Conservation (phyloP, 495 filamentous ascomycete genomes). For the Aspergillus kassunensis region DNA sequence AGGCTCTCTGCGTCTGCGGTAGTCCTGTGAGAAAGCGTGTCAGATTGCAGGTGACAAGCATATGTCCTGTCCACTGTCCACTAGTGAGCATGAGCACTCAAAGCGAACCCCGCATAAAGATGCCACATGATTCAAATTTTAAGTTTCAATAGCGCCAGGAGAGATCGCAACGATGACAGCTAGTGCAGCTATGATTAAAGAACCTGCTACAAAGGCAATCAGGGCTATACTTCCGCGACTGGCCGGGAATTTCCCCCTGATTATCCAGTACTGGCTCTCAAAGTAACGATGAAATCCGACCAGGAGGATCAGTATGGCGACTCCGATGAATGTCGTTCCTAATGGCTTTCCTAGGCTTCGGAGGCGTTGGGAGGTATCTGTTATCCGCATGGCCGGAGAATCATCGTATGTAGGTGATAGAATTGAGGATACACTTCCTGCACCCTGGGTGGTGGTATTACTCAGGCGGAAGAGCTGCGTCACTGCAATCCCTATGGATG, state of each 20-base stretch:
- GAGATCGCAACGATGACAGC: conserved; percentile 68
- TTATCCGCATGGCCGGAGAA: conserved; percentile 9
- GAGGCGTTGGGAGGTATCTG: conserved; percentile 41
- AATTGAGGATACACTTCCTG: conserved; percentile 17
- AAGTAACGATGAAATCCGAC: conserved; percentile 74
- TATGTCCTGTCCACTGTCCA: background rate
- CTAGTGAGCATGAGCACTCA: no score
- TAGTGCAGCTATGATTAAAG: conserved; percentile 67
- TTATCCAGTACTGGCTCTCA: conserved; percentile 75
- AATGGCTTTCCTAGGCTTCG: conserved; percentile 86
- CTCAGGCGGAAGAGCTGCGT: conserved; percentile 96
- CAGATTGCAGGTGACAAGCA: background rate
- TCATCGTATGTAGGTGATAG: conserved; percentile 23
- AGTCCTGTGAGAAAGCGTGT: background rate
- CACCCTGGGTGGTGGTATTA: conserved; percentile 39
- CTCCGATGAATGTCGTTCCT: conserved; percentile 85
- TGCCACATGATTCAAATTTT: background rate
- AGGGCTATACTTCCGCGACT: conserved; percentile 82
- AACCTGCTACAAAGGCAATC: conserved; percentile 63
- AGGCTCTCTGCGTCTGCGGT: no score
- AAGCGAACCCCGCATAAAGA: background rate
- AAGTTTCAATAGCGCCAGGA: conserved; percentile 44
- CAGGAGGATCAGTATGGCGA: conserved; percentile 80
- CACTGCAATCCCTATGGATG: conserved; percentile 91
- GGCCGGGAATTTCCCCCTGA: conserved; percentile 90